Evolutionary conservation across 805 yeast species (phyloP), one percentile per base, ranked within the genome.

Genomic region (Barnettozyma californica): DNA sequence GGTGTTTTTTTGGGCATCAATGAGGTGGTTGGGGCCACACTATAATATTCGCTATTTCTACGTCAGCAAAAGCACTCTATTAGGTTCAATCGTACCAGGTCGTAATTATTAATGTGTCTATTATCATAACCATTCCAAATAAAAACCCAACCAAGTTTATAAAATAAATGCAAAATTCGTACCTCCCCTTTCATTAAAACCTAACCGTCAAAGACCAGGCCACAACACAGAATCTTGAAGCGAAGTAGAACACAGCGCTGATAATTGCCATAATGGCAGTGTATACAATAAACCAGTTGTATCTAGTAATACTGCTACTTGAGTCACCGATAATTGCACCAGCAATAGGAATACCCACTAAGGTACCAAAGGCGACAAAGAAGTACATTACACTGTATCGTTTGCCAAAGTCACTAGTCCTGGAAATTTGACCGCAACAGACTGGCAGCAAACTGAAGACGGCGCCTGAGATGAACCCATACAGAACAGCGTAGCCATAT

Each of bases 351-450:
- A 78, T 67, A 27, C 76, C 72, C 2, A 73, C 68, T 25, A 78
- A 64, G 41, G 71, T 70, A 7, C 75, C 77, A 54, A 80, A 71
- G 1, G 86, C 74, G 9, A 78, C 82, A 55, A 79, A 67, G 41
- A 78, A 75, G 59, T 81, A 83, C 65, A 80, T 74, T 5, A 81
- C 75, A 2, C 81, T 76, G 55, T 77, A 78, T 27, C 79, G 70
- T 56, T 70, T 71, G 31, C 83, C 83, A 62, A 76, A 77, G 48
- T 68, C 73, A 40, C 75, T 75, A 4, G 75, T 72, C 38, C 73
- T 73, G 16, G 81, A 75, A 36, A 81, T 78, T 48, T 79, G 80
- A 0, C 81, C 83, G 51, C 80, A 70, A 53, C 83, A 77, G 4
- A 78, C 81, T 4, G 85, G 84, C 26, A 78, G 69, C 43, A 80